Conservation (phyloP, 768 basidiomycete species). For the Collybia sp. region DNA sequence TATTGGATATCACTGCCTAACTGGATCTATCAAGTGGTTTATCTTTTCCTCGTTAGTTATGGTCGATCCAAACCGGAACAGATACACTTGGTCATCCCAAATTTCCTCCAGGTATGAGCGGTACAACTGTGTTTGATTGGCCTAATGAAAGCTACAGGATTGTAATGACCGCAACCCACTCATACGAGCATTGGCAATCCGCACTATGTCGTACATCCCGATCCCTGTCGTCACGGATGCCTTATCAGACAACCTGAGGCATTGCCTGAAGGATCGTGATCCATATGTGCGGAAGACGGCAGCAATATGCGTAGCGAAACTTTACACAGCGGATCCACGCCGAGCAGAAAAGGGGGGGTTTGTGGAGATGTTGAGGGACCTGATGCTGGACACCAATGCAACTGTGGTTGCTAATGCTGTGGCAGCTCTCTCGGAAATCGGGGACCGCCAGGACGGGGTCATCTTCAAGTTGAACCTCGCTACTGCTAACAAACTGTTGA, state of each 20-base stretch:
- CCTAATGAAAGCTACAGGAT: slow-evolving; percentile 51
- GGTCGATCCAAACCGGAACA: slow-evolving; percentile 92
- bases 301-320: slow-evolving; percentile 94
- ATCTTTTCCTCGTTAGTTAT: slow-evolving; percentile 96
- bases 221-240: slow-evolving; percentile 84
- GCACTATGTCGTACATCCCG: slow-evolving; percentile 99
- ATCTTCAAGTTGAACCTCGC: slow-evolving; percentile 85
- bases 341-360: slow-evolving; percentile 88
- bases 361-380: slow-evolving; percentile 84
- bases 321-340: slow-evolving; percentile 84
- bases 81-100: slow-evolving; percentile 86
- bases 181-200: slow-evolving; percentile 93
- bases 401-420: slow-evolving; percentile 98
- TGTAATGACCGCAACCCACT: slow-evolving; percentile 95
- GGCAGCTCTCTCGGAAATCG: slow-evolving; percentile 94
- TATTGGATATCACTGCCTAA: no score
- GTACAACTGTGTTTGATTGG: slow-evolving; percentile 1
- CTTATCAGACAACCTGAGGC: slow-evolving; percentile 84
- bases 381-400: slow-evolving; percentile 91
- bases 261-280: slow-evolving; percentile 90
- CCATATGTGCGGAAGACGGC: slow-evolving; percentile 99
- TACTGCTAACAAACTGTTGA: slow-evolving; percentile 84
- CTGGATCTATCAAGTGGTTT: slow-evolving; percentile 68
- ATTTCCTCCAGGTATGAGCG: slow-evolving; percentile 73
- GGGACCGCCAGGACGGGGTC: slow-evolving; percentile 91